Base-by-base conservation (phyloP, 768 basidiomycete species). In the Panellus pusillus region DNA sequence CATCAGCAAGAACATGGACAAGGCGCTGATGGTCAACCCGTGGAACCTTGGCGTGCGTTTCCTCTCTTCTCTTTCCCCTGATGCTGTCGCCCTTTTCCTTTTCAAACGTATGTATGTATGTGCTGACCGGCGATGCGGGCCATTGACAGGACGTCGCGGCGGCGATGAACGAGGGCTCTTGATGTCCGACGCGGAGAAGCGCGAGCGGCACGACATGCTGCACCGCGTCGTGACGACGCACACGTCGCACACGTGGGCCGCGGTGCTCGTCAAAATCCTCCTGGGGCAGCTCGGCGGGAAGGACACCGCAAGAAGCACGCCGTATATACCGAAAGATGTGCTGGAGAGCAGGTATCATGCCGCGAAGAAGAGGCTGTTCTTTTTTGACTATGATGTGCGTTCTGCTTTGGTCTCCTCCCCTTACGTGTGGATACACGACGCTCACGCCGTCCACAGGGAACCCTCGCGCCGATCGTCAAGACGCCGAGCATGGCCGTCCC, bases 391-490 rank as follows among this genome's bases (percentile, higher is more conserved):
- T 68, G 94, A 97, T 66, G 91, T 93, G 55, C 64, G 89, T 79
- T 15, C 39, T 49, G 1, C 50, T 48, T 28, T 41, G 6, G 9
- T 52, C 50, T 17, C 31, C 39, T 19, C 44, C 28, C 38, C 24
- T 37, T 63, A 13, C 52, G 50, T 41, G 24, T 47, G 3, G 6
- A 12, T 44, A 14, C 44, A 13, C 35, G 6, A 15, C 9, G 29
- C 31, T 47, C 11, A 53, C 38, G 4, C 14, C 28, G 2, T 24
- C 24, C 19, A 14, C 63, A 96, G 90, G 96, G 96, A 6, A 99
- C 96, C 0, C 85, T 99, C 56, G 87, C 96, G 1, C 96, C 96
- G 2, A 98, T 99, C 70, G 96, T 99, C 68, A 96, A 93, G 75
- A 83, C 83, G 14, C 96, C 96, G 0, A 84, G 87, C 45, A 88